Evolutionary conservation across 345 rosid species (phyloP), one percentile per base, ranked within the genome.

Genomic region (Ceriops tagal): DNA sequence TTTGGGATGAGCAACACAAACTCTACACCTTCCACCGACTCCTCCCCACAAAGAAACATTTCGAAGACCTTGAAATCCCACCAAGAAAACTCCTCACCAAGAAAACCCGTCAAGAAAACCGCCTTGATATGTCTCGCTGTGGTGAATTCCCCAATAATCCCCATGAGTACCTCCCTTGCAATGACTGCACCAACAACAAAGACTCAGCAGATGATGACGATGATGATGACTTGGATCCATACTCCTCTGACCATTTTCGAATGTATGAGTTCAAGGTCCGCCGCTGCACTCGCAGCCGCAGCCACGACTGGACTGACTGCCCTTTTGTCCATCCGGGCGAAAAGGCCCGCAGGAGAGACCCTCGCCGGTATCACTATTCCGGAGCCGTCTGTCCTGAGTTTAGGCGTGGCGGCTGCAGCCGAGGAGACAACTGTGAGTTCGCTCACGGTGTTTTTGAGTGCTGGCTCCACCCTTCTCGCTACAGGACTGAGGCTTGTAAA

Each of bases 281-380:
- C 26, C 80, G 86, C 47, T 93, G 98, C 72, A 93, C 83, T 2
- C 86, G 97, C 66, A 88, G 92, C 86, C 84, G 97, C 37, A 89
- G 95, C 79, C 98, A 93, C 20, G 98, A 91, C 75, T 93, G 98
- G 98, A 93, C 97, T 0, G 92, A 91, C 76, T 93, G 98, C 67
- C 98, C 98, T 30, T 93, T 91, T 20, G 85, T 95, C 13, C 98
- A 93, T 43, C 90, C 95, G 0, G 89, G 95, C 0, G 98, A 93
- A 74, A 93, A 93, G 70, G 97, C 98, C 46, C 88, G 88, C 69
- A 88, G 98, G 8, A 84, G 98, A 26, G 97, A 93, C 70, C 98
- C 95, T 8, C 69, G 84, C 58, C 75, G 80, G 67, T 89, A 61
- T 58, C 81, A 76, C 20, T 93, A 93, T 67, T 84, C 89, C 1